Conservation (phyloP, 1,284 basidiomycete genomes). For the Sporisorium iseilematis-ciliati region DNA sequence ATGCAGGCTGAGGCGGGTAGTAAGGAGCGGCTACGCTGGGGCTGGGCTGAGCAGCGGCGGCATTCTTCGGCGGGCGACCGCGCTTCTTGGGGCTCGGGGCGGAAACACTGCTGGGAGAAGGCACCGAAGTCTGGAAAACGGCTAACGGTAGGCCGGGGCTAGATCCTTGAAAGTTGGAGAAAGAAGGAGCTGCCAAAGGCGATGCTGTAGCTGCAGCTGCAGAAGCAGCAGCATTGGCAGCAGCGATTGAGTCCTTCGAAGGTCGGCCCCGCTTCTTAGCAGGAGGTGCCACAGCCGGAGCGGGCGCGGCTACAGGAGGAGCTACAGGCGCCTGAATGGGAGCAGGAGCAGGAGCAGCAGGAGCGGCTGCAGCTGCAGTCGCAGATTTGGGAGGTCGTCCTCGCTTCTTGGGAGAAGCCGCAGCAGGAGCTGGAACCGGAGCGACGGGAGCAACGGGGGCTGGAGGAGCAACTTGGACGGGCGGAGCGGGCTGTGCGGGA, state of each 20-base stretch:
- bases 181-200: conserved; percentile 2
- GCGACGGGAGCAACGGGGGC: conserved; percentile 10
- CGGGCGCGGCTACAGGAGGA: neutral
- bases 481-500: neutral
- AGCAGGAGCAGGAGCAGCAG: neutral
- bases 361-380: conserved; percentile 12
- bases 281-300: neutral
- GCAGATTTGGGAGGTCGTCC: conserved; percentile 32
- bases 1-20: neutral
- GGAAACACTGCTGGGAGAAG: neutral
- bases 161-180: neutral
- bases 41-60: conserved; percentile 2
- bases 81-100: conserved; percentile 36
- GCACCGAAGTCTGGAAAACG: neutral
- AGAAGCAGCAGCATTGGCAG: conserved; percentile 15
- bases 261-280: conserved; percentile 43
- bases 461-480: neutral
- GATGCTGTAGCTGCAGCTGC: conserved; percentile 8
- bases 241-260: conserved; percentile 31
- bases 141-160: conserved; percentile 12
- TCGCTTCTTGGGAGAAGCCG: conserved; percentile 35
- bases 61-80: conserved; percentile 37
- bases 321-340: conserved; percentile 7
- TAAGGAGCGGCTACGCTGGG: conserved; percentile 2
- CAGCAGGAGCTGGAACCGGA: conserved; percentile 4